Evolutionary conservation across 257 asterid species (phyloP).

Genomic region (Capsicum chinense): DNA sequence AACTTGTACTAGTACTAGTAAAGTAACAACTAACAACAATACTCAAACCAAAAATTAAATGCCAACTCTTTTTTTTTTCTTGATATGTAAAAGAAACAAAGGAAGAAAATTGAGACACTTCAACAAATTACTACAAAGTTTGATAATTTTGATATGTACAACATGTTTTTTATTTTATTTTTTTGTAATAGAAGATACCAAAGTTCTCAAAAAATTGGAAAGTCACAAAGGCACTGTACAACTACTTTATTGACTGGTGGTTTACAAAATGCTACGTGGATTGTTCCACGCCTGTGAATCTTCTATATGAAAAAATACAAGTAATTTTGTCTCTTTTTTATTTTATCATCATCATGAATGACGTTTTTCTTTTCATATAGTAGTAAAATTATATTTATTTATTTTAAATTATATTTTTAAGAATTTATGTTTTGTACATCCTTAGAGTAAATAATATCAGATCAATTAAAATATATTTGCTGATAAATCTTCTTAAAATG

Average conservation of each 20-base stretch:
- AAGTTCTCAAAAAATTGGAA: constrained; percentile 10
- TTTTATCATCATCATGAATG: neutral
- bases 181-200: neutral
- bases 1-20: neutral
- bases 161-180: neutral
- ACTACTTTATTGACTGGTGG: constrained; percentile 36
- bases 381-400: too few relatives aligned
- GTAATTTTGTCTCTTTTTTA: neutral
- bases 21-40: neutral
- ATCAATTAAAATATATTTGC: too few relatives aligned
- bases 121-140: neutral
- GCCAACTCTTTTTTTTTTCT: neutral
- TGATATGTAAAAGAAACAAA: neutral
- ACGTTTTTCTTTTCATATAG: neutral
- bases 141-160: neutral
- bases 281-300: constrained; percentile 33
- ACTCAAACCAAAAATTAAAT: neutral
- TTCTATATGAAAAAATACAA: neutral
- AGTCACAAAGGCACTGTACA: neutral
- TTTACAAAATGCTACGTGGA: constrained; percentile 43
- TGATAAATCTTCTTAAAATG: too few relatives aligned
- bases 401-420: too few relatives aligned
- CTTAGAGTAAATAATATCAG: too few relatives aligned
- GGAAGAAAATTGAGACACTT: neutral
- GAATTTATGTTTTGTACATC: too few relatives aligned